Evolutionary conservation across 1,139 yeast genomes (phyloP), one percentile per base, ranked within the genome.

Genomic region (Protomyces inouyei): DNA sequence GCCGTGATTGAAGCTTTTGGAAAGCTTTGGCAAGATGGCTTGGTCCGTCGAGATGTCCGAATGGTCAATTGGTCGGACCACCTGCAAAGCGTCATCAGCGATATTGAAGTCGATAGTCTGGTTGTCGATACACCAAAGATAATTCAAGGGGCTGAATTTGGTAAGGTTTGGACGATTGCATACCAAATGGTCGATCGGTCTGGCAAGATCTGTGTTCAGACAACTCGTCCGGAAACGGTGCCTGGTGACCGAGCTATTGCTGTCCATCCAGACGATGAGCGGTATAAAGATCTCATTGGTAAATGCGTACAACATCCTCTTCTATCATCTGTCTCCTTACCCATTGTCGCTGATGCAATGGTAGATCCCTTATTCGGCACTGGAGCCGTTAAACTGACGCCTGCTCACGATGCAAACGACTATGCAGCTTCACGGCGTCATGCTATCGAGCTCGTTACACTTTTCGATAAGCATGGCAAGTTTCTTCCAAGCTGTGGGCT

Each of bases 61-160:
- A 65, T 66, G 67, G 67, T 66, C 37, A 66, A 66, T 65, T 66
- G 67, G 67, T 66, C 67, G 10, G 36, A 53, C 18, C 32, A 35
- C 35, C 45, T 66, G 28, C 57, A 55, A 37, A 66, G 65, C 10
- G 67, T 57, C 32, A 65, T 66, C 35, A 66, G 68, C 3, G 67
- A 66, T 14, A 65, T 66, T 51, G 67, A 66, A 43, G 67, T 66
- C 21, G 63, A 55, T 12, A 16, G 35, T n/a, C 52, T 16, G 6
- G 16, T 35, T 14, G 40, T 52, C 12, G 63, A 59, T 12, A 14
- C n/a, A 10, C 57, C 63, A 5, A 59, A 52, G 8, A 52, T 28
- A 21, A 10, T 56, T 10, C 32, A 48, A 23, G 55, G 65, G 12
- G 61, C 54, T 23, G 60, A 65, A 10, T 61, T 66, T 45, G 67